phyloP scores from a whole-genome alignment of 441 rosid genomes.

The Francoa sonchifolia region DNA sequence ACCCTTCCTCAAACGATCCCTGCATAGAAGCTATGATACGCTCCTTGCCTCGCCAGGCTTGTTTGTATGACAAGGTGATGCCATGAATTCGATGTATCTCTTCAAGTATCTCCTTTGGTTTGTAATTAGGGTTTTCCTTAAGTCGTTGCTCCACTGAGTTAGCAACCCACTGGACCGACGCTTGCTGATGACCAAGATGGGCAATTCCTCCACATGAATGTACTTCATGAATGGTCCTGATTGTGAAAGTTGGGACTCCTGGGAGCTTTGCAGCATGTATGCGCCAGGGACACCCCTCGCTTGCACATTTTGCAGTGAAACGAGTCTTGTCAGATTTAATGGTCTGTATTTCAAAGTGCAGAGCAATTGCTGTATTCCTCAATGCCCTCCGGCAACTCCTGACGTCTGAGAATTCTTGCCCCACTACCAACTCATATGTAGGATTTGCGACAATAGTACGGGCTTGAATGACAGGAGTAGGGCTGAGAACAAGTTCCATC shows the following conservation, averaged over 20 bases:
- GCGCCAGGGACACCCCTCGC: constrained; percentile 91
- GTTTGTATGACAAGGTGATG: constrained; percentile 83
- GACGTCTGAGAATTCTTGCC: constrained; percentile 93
- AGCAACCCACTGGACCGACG: constrained; percentile 97
- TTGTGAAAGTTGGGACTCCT: constrained; percentile 86
- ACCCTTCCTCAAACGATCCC: constrained; percentile 93
- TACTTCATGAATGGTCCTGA: constrained; percentile 71
- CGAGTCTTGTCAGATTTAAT: constrained; percentile 91
- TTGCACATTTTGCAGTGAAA: constrained; percentile 89
- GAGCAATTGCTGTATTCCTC: constrained; percentile 87
- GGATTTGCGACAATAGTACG: constrained; percentile 41
- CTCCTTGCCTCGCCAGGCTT: constrained; percentile 99
- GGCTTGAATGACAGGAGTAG: constrained; percentile 50
- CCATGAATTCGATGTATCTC: constrained; percentile 91
- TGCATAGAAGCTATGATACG: constrained; percentile 93
- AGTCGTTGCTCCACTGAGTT: constrained; percentile 81
- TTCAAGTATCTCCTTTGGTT: constrained; percentile 90
- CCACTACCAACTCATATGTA: constrained; percentile 52
- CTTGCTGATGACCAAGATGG: constrained; percentile 94
- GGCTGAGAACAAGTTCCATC: constrained; percentile 22
- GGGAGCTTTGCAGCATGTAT: constrained; percentile 93
- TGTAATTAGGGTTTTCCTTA: constrained; percentile 78
- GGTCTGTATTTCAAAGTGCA: constrained; percentile 90
- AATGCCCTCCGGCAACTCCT: constrained; percentile 87
- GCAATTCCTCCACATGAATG: constrained; percentile 85